Evolutionary conservation across 2,329 filamentous ascomycete species (phyloP), one percentile per base, ranked within the genome.

Genomic region (Fusarium sacchari): DNA sequence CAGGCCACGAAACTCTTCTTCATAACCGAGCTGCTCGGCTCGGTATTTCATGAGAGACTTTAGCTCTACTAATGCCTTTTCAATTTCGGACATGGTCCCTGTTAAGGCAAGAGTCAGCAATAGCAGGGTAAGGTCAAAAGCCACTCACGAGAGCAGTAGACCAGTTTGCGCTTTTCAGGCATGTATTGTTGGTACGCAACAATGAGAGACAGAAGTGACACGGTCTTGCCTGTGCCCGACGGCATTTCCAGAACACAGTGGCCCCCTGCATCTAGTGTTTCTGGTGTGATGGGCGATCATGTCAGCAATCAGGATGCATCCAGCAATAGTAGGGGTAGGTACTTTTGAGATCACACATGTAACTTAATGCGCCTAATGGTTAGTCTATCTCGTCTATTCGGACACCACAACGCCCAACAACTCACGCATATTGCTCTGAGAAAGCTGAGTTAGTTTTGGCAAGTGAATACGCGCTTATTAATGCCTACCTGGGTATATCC

Each of bases 211-310:
- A 99, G 87, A 9, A 99, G 87, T 15, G 96, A 98, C 32, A 99
- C 94, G 0, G 96, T 99, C 86, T 99, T 99, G 70, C 96, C 96
- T 30, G 96, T 99, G 47, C 96, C 96, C 67, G 96, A 99, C 83
- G 96, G 96, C 96, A 99, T 99, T 85, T 99, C 96, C 77, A 99
- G 85, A 28, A 99, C 96, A 82, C 95, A 98, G 84, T 99, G 95
- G 69, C 96, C 97, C 59, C 94, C 94, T 26, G 92, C 93, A 87
- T 99, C 96, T 79, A 99, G 92, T 26, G 96, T 98, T 76, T 86
- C 87, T 89, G 49, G 46, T 15, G 11, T 13, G 7, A 52, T 34
- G 43, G 44, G 34, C 26, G 20, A 34, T n/a, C 26, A 18, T 26
- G 43, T 73, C 50, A 73, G 71, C 15, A n/a, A 50, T 26, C 30